Conservation (phyloP, 768 basidiomycete species). For the Mycena venus region DNA sequence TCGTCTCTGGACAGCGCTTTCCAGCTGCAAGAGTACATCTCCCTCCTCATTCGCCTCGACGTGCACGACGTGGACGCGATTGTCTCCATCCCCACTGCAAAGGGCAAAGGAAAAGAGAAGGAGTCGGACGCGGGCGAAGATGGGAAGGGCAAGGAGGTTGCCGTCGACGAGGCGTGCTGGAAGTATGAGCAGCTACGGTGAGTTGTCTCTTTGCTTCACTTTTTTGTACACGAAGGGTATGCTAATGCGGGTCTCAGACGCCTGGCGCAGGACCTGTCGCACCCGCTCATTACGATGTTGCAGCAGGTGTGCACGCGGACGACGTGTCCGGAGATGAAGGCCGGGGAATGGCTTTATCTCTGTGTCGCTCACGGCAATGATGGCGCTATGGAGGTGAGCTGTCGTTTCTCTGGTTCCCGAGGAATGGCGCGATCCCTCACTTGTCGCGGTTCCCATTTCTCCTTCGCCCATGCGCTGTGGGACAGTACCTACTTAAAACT, state of each 20-base stretch:
- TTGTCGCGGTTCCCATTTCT: too few relatives aligned
- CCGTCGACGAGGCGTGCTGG: conserved; percentile 89
- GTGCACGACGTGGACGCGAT: conserved; percentile 91
- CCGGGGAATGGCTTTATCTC: conserved; percentile 97
- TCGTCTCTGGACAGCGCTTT: conserved; percentile 91
- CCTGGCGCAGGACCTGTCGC: conserved; percentile 88
- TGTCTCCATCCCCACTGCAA: conserved; percentile 72
- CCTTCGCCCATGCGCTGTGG: too few relatives aligned
- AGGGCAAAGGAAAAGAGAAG: conserved; percentile 45
- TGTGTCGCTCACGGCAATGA: conserved; percentile 96
- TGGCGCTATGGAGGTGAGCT: conserved; percentile 85
- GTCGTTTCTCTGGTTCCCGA: too few relatives aligned
- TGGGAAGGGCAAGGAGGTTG: conserved; percentile 54
- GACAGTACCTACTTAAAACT: too few relatives aligned
- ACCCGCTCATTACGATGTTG: conserved; percentile 86
- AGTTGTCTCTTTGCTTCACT: conserved; percentile 8
- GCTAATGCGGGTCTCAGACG: conserved; percentile 63
- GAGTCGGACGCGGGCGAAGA: conserved; percentile 50
- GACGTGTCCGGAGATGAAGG: conserved; percentile 97
- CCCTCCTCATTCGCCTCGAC: conserved; percentile 86
- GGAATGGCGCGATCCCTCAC: too few relatives aligned
- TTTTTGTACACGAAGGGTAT: not conserved
- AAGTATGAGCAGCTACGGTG: conserved; percentile 75
- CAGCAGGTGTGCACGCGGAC: conserved; percentile 90
- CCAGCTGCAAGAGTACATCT: conserved; percentile 95